Conservation (phyloP, 202 grass and related monocot species). For the Musa balbisiana region DNA sequence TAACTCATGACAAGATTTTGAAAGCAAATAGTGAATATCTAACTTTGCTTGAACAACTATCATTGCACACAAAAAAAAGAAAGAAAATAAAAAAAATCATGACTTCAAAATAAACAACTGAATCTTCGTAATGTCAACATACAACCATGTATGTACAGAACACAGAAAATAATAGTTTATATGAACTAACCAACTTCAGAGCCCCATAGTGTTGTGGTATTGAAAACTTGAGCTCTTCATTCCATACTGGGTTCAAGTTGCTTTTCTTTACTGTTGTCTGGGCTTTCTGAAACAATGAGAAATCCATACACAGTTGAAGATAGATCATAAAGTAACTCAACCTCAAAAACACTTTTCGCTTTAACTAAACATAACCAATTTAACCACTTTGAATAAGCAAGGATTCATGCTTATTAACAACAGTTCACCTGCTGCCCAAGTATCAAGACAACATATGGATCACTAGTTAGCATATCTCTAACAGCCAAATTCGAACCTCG, state of each 20-base stretch:
- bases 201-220: constrained; percentile 68
- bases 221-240: constrained; percentile 81
- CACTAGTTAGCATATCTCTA: constrained; percentile 89
- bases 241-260: constrained; percentile 94
- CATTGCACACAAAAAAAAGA: no score
- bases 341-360: not conserved
- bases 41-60: no score
- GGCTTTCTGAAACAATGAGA: constrained; percentile 46
- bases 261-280: constrained; percentile 78
- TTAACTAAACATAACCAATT: constrained; percentile 13
- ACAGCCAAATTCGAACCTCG: constrained; percentile 72
- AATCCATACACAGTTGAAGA: constrained; percentile 1
- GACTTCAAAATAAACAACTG: no score
- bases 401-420: constrained; percentile 14
- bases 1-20: no score
- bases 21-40: no score
- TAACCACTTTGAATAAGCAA: constrained; percentile 12
- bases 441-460: constrained; percentile 84
- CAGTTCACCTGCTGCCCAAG: constrained; percentile 66
- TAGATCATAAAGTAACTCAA: constrained; percentile 9
- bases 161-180: not conserved
- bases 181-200: constrained; percentile 83
- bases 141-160: no score
- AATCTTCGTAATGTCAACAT: no score
- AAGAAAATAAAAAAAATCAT: no score